Evolutionary conservation across 2,329 filamentous ascomycete genomes (phyloP), one percentile per base, ranked within the genome.

Genomic region (Fusarium sp.): DNA sequence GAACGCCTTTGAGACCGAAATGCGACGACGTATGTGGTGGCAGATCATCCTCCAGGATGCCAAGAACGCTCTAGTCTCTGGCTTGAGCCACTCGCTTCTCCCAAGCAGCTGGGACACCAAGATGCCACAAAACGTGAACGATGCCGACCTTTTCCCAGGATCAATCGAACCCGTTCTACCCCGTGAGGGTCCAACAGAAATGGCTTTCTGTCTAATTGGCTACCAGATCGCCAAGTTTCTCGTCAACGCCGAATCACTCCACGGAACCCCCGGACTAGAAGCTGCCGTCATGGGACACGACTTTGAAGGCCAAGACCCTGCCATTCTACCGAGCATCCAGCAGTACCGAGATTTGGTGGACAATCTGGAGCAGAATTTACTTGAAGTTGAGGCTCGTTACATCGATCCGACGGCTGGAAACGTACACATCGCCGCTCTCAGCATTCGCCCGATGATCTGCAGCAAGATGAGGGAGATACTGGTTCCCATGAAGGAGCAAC

Each of bases 11-110:
- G 90, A 93, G 75, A 88, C 88, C 6, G 90, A 93, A 77, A 92
- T 93, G 85, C 86, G 90, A n/a, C 84, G 91, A 48, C 85, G 91
- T 12, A 84, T 92, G 26, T 93, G 91, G 91, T 91, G 90, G 90
- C 87, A 90, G 76, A 86, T 92, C 32, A 84, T 90, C 55, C 82
- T 91, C 63, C 83, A 89, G 59, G 90, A 91, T 70, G 83, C 86
- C 48, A 87, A 89, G 72, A 87, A 87, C 63, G 89, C 88, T 47
- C 81, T 90, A 65, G 82, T 89, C 65, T 90, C 89, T 9, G 89
- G 89, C 4, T 84, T 91, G 30, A 88, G 84, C 66, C 85, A 88
- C 70, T 85, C 86, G 15, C 80, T 88, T 60, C 80, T 89, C 6
- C 85, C 87, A 8, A 83, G 82, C n/a, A 83, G 83, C 45, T 90